These are phyloP conservation scores for Lotmaria passim DNA, from an alignment of 208 protist species.

Conservation along the genomic window DNA sequence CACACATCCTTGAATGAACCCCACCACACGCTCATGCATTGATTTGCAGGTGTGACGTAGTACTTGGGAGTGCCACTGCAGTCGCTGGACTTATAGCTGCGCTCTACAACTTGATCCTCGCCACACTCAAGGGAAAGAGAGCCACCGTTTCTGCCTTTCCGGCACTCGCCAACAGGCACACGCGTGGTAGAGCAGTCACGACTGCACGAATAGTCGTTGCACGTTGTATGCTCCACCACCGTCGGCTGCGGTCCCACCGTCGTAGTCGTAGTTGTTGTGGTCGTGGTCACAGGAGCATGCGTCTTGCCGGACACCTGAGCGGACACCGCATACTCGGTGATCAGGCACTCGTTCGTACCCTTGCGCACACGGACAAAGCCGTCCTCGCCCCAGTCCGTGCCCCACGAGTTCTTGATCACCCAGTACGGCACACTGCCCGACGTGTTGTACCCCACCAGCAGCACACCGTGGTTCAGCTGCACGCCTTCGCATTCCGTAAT, in stretches of 20 bases:
- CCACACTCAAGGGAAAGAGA: conserved; percentile 40
- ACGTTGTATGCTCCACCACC: conserved; percentile 25
- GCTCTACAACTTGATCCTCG: conserved; percentile 26
- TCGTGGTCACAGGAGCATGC: conserved; percentile 8
- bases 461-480: too few relatives aligned
- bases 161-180: conserved; percentile 14
- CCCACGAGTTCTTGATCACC: conserved; percentile 91
- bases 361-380: conserved; percentile 75
- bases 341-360: conserved; percentile 53
- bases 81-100: conserved; percentile 22
- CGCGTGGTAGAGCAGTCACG: conserved; percentile 15
- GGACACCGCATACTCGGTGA: conserved; percentile 37
- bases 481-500: too few relatives aligned
- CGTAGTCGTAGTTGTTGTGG: conserved; percentile 2
- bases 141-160: background rate
- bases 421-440: conserved; percentile 63
- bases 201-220: conserved; percentile 26
- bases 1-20: conserved; percentile 20
- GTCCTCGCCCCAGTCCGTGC: conserved; percentile 63
- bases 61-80: conserved; percentile 40
- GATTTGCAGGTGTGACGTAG: conserved; percentile 30
- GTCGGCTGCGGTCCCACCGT: conserved; percentile 13
- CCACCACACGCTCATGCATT: conserved; percentile 30
- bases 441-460: conserved; percentile 77
- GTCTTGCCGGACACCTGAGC: conserved; percentile 15